These are phyloP conservation scores for Ogataea thermomethanolica DNA, from an alignment of 805 yeast genomes.

Conservation along the genomic window DNA sequence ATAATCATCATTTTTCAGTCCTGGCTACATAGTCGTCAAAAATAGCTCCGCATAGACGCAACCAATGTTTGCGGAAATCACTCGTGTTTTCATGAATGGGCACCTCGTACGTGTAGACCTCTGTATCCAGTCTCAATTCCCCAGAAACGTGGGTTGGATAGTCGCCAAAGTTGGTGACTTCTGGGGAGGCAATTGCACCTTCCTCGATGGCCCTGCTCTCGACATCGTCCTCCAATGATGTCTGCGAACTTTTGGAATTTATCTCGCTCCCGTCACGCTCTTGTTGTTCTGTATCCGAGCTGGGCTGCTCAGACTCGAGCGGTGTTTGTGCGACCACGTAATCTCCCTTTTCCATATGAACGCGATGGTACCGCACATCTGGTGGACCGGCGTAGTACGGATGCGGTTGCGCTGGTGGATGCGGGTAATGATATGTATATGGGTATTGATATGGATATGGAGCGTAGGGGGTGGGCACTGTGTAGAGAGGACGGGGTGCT, in stretches of 20 bases:
- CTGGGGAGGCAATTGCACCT: constrained; percentile 16
- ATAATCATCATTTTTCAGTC: constrained; percentile 6
- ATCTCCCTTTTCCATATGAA: constrained; percentile 5
- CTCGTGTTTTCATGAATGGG: constrained; percentile 14
- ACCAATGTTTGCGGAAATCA: constrained; percentile 19
- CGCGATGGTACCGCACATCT: constrained; percentile 7
- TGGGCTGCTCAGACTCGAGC: too few relatives aligned
- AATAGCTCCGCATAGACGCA: constrained; percentile 19
- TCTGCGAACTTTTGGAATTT: constrained; percentile 10
- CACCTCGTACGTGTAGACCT: constrained; percentile 19
- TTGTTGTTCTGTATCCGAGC: background rate
- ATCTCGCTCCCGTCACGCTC: constrained; percentile 2
- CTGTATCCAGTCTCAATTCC: constrained; percentile 18
- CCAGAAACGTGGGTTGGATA: constrained; percentile 15
- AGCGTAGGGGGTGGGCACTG: background rate
- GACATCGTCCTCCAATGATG: constrained; percentile 13
- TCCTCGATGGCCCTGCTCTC: constrained; percentile 26
- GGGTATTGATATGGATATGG: background rate
- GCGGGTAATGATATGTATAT: too few relatives aligned
- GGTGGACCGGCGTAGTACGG: constrained; percentile 2
- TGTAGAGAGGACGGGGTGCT: constrained; percentile 1
- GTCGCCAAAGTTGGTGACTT: background rate
- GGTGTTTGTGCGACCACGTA: constrained; percentile 9
- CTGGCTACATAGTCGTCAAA: constrained; percentile 21
- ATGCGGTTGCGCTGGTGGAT: background rate